These are phyloP conservation scores for Leccinum imitatum DNA, from an alignment of 768 basidiomycete species.

Conservation along the genomic window DNA sequence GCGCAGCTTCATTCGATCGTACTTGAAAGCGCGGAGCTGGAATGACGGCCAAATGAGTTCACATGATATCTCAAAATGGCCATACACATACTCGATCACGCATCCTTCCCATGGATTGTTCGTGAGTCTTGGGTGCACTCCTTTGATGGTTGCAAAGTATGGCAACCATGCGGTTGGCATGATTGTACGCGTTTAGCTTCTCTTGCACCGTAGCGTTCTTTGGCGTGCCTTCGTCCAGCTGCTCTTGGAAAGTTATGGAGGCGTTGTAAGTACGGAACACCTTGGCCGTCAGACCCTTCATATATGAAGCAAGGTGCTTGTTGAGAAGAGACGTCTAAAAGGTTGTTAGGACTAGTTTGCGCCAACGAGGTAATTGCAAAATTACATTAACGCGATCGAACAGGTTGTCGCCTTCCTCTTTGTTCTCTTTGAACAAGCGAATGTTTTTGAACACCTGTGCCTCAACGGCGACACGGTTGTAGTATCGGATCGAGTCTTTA, in stretches of 20 bases:
- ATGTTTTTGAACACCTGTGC: conserved; percentile 97
- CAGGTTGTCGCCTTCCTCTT: conserved; percentile 81
- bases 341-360: conserved; percentile 18
- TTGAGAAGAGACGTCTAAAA: conserved; percentile 79
- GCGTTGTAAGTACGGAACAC: conserved; percentile 99
- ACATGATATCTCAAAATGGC: not conserved
- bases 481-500: conserved; percentile 98
- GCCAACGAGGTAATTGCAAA: conserved; percentile 1
- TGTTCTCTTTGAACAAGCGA: conserved; percentile 93
- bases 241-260: conserved; percentile 91
- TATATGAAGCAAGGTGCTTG: conserved; percentile 88
- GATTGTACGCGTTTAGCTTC: conserved; percentile 95
- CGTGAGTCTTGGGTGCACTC: conserved; percentile 88
- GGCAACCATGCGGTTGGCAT: conserved; percentile 95
- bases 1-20: conserved; percentile 96
- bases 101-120: conserved; percentile 93
- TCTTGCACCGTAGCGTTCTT: conserved; percentile 81
- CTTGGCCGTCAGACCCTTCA: conserved; percentile 98
- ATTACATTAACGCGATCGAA: conserved; percentile 92
- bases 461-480: conserved; percentile 87
- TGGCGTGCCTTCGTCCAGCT: conserved; percentile 75
- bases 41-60: conserved; percentile 8
- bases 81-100: conserved; percentile 69
- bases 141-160: conserved; percentile 99
- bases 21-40: conserved; percentile 88